Base-by-base conservation (phyloP, 352 stramenopile species). In the Globisporangium spinosum region DNA sequence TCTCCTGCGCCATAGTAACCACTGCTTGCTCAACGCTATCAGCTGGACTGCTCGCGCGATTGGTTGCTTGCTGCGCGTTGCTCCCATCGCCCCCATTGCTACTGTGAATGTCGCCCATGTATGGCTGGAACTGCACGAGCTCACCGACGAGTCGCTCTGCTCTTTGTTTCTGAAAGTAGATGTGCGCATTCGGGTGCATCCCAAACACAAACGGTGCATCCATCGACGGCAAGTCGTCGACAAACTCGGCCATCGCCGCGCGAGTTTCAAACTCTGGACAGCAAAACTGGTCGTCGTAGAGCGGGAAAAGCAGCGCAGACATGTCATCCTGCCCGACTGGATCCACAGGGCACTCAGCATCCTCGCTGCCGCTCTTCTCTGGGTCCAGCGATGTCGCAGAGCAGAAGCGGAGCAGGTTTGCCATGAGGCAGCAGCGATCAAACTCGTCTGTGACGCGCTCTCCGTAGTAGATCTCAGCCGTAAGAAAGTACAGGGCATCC, bases 361-460 rank as follows among this genome's bases (percentile, higher is more conserved):
- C 12, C 34, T 40, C 17, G 1, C 0, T 3, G 3, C 3, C 34
- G 5, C 58, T 27, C 23, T 59, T 29, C 1, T 60, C 59, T 10
- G 59, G 25, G 3, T 55, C 66, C 17, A 83, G 58, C 2, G 73
- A 67, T 17, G 29, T 13, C 7, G 58, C 38, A 0, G 80, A 92
- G 29, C 77, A 91, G 62, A 93, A 94, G 3, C 83, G 79, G 2
- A 73, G 76, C 4, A 95, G 69, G 25, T 89, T 93, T 0, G 83
- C 69, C 71, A 89, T 80, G 2, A 94, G 70, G 38, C 82, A 92
- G 0, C 83, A 79, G 0, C 84, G 85, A 67, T 94, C 86, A 40
- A 90, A 93, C 56, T 94, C 86, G 63, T 95, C 87, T 2, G 87
- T 95, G 22, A 95, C 85, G 22, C 87, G 78, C 0, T 86, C 87